Conservation (phyloP, 257 asterid genomes). For the Verbena officinalis region DNA sequence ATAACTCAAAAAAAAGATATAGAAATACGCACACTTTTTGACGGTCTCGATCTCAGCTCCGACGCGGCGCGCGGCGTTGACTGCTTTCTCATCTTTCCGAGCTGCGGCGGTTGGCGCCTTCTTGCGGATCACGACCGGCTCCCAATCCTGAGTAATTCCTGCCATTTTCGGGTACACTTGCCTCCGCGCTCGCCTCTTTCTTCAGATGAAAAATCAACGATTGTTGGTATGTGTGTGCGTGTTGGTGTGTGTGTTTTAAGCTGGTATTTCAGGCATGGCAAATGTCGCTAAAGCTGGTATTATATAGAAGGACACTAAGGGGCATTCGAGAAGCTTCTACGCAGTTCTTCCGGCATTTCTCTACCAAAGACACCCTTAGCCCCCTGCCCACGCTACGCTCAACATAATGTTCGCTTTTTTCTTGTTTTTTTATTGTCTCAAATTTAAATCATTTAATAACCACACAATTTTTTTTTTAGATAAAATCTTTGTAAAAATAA, state of each 20-base stretch:
- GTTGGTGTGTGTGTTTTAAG: neutral
- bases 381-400: no score
- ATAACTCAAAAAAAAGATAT: neutral
- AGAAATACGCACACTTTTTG: constrained; percentile 52
- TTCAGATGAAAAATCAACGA: constrained; percentile 3
- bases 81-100: constrained; percentile 94
- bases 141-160: constrained; percentile 92
- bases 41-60: constrained; percentile 95
- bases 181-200: constrained; percentile 3
- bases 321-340: constrained; percentile 35
- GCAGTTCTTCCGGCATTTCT: neutral
- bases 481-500: no score
- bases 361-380: neutral
- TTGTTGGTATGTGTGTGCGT: neutral
- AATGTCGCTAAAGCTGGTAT: neutral
- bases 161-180: constrained; percentile 48
- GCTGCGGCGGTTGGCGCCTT: constrained; percentile 96
- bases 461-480: no score
- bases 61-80: constrained; percentile 96
- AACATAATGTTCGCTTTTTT: no score
- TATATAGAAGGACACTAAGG: neutral
- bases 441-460: no score
- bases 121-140: constrained; percentile 87
- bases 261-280: neutral
- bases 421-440: no score